These are phyloP conservation scores for Phaeosphaeriaceae sp. DNA, from an alignment of 2,329 filamentous ascomycete species.

Conservation along the genomic window DNA sequence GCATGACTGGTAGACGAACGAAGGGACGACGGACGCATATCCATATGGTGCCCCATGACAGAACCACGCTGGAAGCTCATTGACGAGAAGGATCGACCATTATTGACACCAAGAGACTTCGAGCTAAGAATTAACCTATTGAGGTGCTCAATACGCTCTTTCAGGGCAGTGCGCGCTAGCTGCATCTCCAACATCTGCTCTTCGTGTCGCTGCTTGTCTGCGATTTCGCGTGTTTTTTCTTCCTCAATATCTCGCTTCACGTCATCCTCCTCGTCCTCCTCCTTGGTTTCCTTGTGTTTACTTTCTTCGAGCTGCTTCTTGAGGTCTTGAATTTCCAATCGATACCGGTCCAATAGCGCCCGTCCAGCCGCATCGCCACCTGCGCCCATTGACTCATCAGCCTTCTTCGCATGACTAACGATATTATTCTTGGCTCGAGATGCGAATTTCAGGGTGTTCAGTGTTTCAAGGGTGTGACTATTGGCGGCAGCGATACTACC, in stretches of 20 bases:
- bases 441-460: constrained; percentile 97
- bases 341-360: constrained; percentile 88
- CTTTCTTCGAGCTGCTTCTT: constrained; percentile 78
- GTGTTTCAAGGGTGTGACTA: constrained; percentile 82
- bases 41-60: constrained; percentile 47
- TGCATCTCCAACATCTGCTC: constrained; percentile 99
- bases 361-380: constrained; percentile 82
- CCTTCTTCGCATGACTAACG: constrained; percentile 93
- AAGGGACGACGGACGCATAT: constrained; percentile 57
- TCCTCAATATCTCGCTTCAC: constrained; percentile 72
- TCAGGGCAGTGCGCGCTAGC: constrained; percentile 89
- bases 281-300: constrained; percentile 66
- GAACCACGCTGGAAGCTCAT: constrained; percentile 50
- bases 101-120: constrained; percentile 92
- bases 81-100: constrained; percentile 50
- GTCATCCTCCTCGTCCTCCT: constrained; percentile 58
- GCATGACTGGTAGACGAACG: constrained; percentile 48
- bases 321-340: constrained; percentile 88
- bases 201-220: constrained; percentile 85
- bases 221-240: constrained; percentile 66
- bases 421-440: constrained; percentile 98
- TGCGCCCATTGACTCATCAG: constrained; percentile 82
- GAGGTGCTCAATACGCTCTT: constrained; percentile 95
- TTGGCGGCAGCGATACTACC: constrained; percentile 73
- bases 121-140: constrained; percentile 95